A percentile compares a stretch with the other conserved stretches of the same genome.
phyloP scores from a whole-genome alignment of 2,329 filamentous ascomycete species.

The Cercospora sp. region DNA sequence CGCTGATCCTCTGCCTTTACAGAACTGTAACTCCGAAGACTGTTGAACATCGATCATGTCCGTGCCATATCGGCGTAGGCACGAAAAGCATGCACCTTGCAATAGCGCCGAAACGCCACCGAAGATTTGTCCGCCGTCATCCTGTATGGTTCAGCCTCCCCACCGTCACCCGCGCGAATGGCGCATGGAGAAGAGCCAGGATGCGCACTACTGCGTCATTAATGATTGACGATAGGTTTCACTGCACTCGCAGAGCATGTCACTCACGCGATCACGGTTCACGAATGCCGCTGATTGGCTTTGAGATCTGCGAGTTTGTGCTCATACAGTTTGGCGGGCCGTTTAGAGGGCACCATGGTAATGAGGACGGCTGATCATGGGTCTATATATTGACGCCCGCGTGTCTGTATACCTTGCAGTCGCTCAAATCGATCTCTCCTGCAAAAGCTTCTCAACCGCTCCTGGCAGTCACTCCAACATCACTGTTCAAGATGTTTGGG shows the following conservation, averaged over 20 bases:
- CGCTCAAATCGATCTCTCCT: not conserved
- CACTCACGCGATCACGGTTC: constrained; percentile 4
- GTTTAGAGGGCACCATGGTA: not conserved
- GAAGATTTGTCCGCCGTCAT: constrained; percentile 19
- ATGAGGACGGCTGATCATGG: constrained; percentile 6
- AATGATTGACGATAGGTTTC: constrained; percentile 5
- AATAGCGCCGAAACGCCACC: constrained; percentile 26
- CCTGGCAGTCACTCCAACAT: not conserved
- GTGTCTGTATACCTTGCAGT: constrained; percentile 6
- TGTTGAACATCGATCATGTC: constrained; percentile 14
- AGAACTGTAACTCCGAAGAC: not conserved
- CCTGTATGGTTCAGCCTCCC: constrained; percentile 16
- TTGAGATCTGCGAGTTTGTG: not conserved
- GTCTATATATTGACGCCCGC: constrained; percentile 1
- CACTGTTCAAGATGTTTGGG: constrained; percentile 21
- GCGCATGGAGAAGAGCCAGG: constrained; percentile 17
- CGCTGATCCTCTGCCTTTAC: constrained; percentile 3
- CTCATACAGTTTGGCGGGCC: not conserved
- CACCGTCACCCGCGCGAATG: constrained; percentile 12
- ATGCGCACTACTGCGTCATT: constrained; percentile 14
- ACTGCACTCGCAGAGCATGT: not conserved
- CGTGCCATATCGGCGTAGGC: constrained; percentile 20
- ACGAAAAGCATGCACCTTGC: constrained; percentile 15
- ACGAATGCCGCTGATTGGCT: constrained; percentile 3
- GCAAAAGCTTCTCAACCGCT: not conserved